Base-by-base conservation (phyloP, 345 rosid species). In the Corchorus olitorius region DNA sequence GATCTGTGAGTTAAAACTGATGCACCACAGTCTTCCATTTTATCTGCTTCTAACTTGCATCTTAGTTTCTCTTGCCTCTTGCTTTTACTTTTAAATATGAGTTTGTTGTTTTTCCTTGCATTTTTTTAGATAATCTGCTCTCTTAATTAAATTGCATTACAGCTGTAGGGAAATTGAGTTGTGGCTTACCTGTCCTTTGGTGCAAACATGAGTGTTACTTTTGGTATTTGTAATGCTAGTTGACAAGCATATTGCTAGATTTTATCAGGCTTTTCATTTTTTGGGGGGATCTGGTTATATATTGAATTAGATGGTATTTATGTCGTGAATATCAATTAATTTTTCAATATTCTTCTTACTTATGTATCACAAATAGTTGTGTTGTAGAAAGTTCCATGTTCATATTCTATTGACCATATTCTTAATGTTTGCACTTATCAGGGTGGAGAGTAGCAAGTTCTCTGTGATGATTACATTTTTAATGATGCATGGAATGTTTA, bases 1-100 rank as follows among this genome's bases (percentile, higher is more conserved):
- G 97, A 86, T 87, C 90, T 79, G 99, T 96, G 83, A 86, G 99
- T 94, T 78, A 77, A 1, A 60, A 37, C 41, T 50, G 45, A 62
- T 50, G 52, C n/a, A 46, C 37, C 67, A 17, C 35, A 14, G 39
- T 39, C 7, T 14, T 56, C 75, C 64, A 27, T 72, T 55, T 72
- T 55, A 45, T 43, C 20, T 73, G 20, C 41, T 73, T 27, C 43
- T 41, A 58, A 41, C 37, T 27, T 37, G 65, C 64, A 0, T 34
- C n/a, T 53, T 5, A 33, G 73, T 69, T 69, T 53, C 59, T 53
- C 43, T 33, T 64, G 1, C 34, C 66, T 27, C 60, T 80, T 45
- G 50, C 22, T 22, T 14, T 55, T 70, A 48, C 79, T 27, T 22
- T 39, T 60, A 66, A 10, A 59, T 46, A 9, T 46, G 55, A 9